Percentiles rank a stretch among this genome's conserved stretches.
Evolutionary conservation across 106 monocot genomes (phyloP).

Genomic region (Agapanthus africanus): DNA sequence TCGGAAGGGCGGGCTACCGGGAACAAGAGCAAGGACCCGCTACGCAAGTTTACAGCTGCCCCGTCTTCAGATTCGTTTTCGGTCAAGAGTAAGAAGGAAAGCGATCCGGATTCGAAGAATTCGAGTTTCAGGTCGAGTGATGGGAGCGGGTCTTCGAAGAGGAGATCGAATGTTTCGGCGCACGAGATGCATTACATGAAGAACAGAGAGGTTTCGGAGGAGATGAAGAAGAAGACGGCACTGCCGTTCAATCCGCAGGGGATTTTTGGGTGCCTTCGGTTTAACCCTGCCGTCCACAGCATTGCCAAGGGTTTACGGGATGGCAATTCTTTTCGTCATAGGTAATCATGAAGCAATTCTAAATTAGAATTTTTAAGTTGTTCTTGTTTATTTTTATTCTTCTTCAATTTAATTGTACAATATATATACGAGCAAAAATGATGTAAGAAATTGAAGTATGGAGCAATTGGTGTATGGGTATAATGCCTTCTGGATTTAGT

Average conservation of each 20-base stretch:
- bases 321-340: too few species aligned
- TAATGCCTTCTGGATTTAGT: too few species aligned
- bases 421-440: too few species aligned
- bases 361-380: too few species aligned
- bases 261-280: slow-evolving; percentile 39
- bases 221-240: slow-evolving; percentile 48
- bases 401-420: too few species aligned
- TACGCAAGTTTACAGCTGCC: slow-evolving; percentile 28
- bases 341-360: too few species aligned
- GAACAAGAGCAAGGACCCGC: slow-evolving; percentile 35
- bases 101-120: slow-evolving; percentile 10
- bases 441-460: too few species aligned
- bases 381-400: too few species aligned
- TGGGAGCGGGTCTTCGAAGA: background rate
- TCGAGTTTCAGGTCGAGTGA: slow-evolving; percentile 12
- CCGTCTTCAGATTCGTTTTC: background rate
- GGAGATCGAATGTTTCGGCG: slow-evolving; percentile 2
- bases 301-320: slow-evolving; percentile 18
- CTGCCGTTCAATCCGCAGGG: slow-evolving; percentile 40
- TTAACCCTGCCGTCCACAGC: slow-evolving; percentile 37
- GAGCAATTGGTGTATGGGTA: too few species aligned
- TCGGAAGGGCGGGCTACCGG: slow-evolving; percentile 47
- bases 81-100: background rate
- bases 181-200: slow-evolving; percentile 40
- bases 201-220: slow-evolving; percentile 32